phyloP scores from a whole-genome alignment of 2,329 filamentous ascomycete species.

The Capronia epimyces region DNA sequence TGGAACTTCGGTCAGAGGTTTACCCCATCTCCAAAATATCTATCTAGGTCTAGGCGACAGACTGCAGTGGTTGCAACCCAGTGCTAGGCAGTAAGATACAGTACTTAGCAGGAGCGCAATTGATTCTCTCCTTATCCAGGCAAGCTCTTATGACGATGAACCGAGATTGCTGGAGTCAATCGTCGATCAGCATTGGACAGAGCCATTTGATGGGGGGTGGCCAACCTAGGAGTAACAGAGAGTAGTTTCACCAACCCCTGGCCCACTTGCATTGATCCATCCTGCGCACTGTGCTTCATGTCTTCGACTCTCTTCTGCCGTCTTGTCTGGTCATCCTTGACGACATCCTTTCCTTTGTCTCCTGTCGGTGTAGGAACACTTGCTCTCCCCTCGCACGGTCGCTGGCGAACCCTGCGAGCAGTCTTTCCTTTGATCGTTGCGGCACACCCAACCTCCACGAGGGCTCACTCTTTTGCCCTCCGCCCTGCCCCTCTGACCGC shows the following conservation, averaged over 20 bases:
- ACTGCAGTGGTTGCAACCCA: not conserved
- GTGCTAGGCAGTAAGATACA: no score
- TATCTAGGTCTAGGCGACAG: no score
- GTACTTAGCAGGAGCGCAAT: no score
- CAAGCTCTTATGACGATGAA: slow-evolving; percentile 3
- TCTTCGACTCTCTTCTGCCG: slow-evolving; percentile 6
- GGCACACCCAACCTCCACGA: slow-evolving; percentile 12
- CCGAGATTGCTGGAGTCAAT: slow-evolving; percentile 18
- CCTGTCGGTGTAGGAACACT: slow-evolving; percentile 22
- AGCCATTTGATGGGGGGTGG: slow-evolving; percentile 13
- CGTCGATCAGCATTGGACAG: slow-evolving; percentile 18
- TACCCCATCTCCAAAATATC: no score
- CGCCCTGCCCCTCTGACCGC: not conserved
- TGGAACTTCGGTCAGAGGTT: not conserved
- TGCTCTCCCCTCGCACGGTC: slow-evolving; percentile 33
- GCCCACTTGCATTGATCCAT: slow-evolving; percentile 12
- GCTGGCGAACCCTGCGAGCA: slow-evolving; percentile 27
- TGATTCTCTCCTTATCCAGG: not conserved
- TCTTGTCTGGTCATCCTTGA: slow-evolving; percentile 12
- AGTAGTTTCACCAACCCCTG: slow-evolving; percentile 20
- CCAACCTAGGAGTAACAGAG: slow-evolving; percentile 3
- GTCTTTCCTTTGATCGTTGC: slow-evolving; percentile 24
- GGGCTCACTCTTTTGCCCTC: slow-evolving; percentile 26
- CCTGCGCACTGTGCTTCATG: slow-evolving; percentile 9
- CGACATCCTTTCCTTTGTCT: slow-evolving; percentile 16